These are phyloP conservation scores for Daldinia decipiens DNA, from an alignment of 495 filamentous ascomycete species.

Conservation along the genomic window DNA sequence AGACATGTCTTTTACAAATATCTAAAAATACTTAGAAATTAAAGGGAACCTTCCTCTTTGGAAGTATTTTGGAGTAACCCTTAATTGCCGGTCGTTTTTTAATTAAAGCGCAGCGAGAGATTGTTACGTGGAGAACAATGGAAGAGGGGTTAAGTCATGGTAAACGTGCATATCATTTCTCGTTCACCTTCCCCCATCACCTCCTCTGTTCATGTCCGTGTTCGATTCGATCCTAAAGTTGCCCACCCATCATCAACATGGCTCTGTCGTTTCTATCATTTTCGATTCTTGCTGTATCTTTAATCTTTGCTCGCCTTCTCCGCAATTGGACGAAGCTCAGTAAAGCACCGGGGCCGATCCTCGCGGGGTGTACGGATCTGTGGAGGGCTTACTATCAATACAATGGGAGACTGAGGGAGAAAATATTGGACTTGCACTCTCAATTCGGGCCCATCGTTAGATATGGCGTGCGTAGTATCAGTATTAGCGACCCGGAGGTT, in stretches of 20 bases:
- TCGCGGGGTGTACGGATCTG: constrained; percentile 43
- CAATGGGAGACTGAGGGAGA: constrained; percentile 34
- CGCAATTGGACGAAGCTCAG: constrained; percentile 36
- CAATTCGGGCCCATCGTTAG: constrained; percentile 44
- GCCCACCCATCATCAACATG: neutral
- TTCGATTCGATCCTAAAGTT: no score
- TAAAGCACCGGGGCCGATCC: constrained; percentile 44
- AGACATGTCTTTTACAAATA: no score
- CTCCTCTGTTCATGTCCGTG: no score
- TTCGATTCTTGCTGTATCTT: neutral
- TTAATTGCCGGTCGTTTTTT: no score
- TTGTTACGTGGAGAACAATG: no score
- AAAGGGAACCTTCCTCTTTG: no score
- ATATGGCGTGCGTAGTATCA: constrained; percentile 45
- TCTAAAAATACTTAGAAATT: no score
- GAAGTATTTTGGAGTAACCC: no score
- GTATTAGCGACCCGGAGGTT: constrained; percentile 46
- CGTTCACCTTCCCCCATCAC: no score
- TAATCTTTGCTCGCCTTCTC: constrained; percentile 16
- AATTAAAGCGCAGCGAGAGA: no score
- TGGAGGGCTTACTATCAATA: constrained; percentile 46
- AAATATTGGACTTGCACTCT: constrained; percentile 42
- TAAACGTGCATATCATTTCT: no score
- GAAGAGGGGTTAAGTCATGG: no score
- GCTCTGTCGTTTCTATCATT: neutral